A percentile compares a stretch with the other conserved stretches of the same genome.
Evolutionary conservation across 768 basidiomycete species (phyloP).

Genomic region (Kwoniella europaea): DNA sequence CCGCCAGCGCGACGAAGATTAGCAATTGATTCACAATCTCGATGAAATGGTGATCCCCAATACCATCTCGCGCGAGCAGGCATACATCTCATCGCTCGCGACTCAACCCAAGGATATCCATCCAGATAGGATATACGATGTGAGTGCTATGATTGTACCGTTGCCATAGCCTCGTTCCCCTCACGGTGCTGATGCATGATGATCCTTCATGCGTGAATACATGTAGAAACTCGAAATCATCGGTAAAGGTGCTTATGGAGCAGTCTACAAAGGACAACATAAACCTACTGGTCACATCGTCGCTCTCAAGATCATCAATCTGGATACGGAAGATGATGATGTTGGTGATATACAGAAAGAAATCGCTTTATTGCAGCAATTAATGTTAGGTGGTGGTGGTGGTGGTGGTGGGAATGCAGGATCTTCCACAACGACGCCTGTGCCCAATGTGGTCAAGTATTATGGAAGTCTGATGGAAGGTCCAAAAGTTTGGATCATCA

Average conservation of each 20-base stretch:
- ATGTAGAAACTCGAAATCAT: constrained; percentile 80
- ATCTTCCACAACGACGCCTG: constrained; percentile 62
- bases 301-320: constrained; percentile 97
- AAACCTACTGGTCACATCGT: constrained; percentile 83
- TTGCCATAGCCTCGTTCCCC: too few species aligned
- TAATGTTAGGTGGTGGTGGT: constrained; percentile 57
- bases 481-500: constrained; percentile 96
- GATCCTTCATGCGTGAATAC: neutral
- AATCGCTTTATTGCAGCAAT: constrained; percentile 85
- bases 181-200: constrained; percentile 1
- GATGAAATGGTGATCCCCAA: constrained; percentile 44
- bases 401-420: constrained; percentile 18
- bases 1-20: too few species aligned
- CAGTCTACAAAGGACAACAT: constrained; percentile 89
- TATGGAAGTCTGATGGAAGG: constrained; percentile 96
- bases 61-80: constrained; percentile 43
- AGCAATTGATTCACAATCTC: too few species aligned
- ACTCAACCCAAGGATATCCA: constrained; percentile 47
- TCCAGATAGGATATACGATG: constrained; percentile 50
- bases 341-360: constrained; percentile 96
- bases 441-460: constrained; percentile 88
- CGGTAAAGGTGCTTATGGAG: constrained; percentile 94
- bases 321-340: constrained; percentile 95
- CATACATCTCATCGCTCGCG: constrained; percentile 42
- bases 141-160: constrained; percentile 16